Evolutionary conservation across 305 asterid genomes (phyloP), one percentile per base, ranked within the genome.

Genomic region (Fraxinus paxiana): DNA sequence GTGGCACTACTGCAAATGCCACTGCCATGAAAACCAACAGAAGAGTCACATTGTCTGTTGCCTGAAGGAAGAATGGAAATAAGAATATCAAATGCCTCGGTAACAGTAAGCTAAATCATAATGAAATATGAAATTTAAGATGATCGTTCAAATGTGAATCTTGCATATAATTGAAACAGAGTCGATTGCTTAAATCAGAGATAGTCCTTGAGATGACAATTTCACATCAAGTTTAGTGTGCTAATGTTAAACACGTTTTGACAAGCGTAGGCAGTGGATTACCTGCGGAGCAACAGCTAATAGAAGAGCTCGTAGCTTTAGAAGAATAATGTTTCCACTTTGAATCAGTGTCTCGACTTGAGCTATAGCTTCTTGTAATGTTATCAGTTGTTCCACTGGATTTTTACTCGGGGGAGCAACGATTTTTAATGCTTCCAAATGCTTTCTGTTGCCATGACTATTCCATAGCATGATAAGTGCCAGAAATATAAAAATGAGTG

Each of bases 281-380:
- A 94, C 98, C 97, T 92, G 92, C 1, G 98, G 98, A 43, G 86
- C 89, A 73, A 84, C 91, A 79, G 92, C 92, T 83, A 87, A 91
- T 63, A 91, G 85, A 81, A 94, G 89, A 1, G 97, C 97, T 26
- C 97, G 92, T 46, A 88, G 65, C 86, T 94, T 92, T 59, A 94
- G 89, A 74, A 93, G 93, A 84, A 86, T 79, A 61, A 94, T 86
- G 86, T 94, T 94, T 87, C 89, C 92, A 82, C 86, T 89, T 85
- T 92, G 97, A 84, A 94, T 90, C 78, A 90, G 75, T 20, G 91
- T 86, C 88, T 94, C 97, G 7, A 86, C 84, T 75, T 93, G 94
- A 82, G 88, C 24, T 56, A 94, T 84, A 76, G 94, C 93, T 87
- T 93, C 97, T 86, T 94, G 98, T 86, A 94, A 87, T 56, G 90